phyloP scores from a whole-genome alignment of 1,284 basidiomycete genomes.

The Papiliotrema fonsecae region DNA sequence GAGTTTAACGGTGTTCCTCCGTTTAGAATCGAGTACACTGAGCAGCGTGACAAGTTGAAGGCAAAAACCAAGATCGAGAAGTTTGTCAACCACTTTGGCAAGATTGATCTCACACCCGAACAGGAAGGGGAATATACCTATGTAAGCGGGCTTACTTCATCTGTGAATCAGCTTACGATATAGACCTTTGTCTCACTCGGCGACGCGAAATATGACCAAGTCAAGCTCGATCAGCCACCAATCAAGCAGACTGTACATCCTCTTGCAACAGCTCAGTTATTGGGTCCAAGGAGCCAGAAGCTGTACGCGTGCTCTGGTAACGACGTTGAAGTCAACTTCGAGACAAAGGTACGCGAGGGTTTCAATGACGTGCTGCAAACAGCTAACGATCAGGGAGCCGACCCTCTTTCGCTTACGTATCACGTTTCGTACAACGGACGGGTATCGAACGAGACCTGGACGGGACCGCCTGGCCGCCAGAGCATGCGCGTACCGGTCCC shows the following conservation, averaged over 20 bases:
- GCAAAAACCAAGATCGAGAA: conserved; percentile 53
- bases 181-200: conserved; percentile 67
- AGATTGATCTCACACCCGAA: conserved; percentile 81
- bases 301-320: conserved; percentile 62
- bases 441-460: conserved; percentile 55
- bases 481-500: conserved; percentile 35
- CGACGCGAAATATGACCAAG: conserved; percentile 75
- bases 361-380: neutral
- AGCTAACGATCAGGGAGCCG: conserved; percentile 61
- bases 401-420: conserved; percentile 77
- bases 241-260: conserved; percentile 86
- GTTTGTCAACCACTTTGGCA: conserved; percentile 69
- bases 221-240: conserved; percentile 64
- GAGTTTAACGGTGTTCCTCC: conserved; percentile 85
- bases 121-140: conserved; percentile 79
- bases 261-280: conserved; percentile 71
- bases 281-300: conserved; percentile 51
- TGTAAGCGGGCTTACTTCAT: conserved; percentile 15
- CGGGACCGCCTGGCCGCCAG: conserved; percentile 57
- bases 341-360: conserved; percentile 58
- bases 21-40: conserved; percentile 74
- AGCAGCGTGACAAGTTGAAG: conserved; percentile 65
- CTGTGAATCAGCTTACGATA: conserved; percentile 4
- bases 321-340: conserved; percentile 67
- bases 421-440: conserved; percentile 62